Evolutionary conservation across 345 rosid genomes (phyloP), one percentile per base, ranked within the genome.

Genomic region (Hibiscus mutabilis): DNA sequence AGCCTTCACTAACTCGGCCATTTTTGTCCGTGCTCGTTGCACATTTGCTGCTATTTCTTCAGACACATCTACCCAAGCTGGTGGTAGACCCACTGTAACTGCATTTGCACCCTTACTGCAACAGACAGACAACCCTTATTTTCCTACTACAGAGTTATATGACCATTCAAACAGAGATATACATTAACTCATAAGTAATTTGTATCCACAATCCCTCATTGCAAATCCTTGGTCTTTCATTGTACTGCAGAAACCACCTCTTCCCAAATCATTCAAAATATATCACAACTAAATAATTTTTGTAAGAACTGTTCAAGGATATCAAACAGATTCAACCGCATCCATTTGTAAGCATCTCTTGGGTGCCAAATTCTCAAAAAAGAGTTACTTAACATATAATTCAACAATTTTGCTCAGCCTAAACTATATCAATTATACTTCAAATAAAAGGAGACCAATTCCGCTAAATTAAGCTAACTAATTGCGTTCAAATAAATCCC

Each of bases 21-120:
- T 90, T 82, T 86, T 92, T 6, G 76, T 78, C 51, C 79, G 82
- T 51, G 89, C 96, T 21, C 82, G 89, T 70, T 92, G 98, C 80
- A 92, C 87, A 74, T 90, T 81, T 49, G 80, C 86, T 3, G 93
- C 87, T 73, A 95, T 89, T 77, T 90, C 99, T 86, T 95, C 97
- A 12, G 99, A 92, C 35, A 91, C 86, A 85, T 90, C 96, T 61
- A 95, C 98, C 99, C 98, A 92, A 77, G 88, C 90, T 33, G 99
- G 99, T 10, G 96, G 99, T 63, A 95, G 78, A 66, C 98, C 96
- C 59, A 90, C 87, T 51, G 91, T 85, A 70, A 83, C 60, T 67
- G 88, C 40, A 35, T 35, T 35, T 35, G 40, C 90, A 78, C 92
- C 97, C 71, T 84, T 92, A 81, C 92, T 86, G 90, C 88, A 78